phyloP scores from a whole-genome alignment of 768 basidiomycete species.

The Melanogaster broomeanus region DNA sequence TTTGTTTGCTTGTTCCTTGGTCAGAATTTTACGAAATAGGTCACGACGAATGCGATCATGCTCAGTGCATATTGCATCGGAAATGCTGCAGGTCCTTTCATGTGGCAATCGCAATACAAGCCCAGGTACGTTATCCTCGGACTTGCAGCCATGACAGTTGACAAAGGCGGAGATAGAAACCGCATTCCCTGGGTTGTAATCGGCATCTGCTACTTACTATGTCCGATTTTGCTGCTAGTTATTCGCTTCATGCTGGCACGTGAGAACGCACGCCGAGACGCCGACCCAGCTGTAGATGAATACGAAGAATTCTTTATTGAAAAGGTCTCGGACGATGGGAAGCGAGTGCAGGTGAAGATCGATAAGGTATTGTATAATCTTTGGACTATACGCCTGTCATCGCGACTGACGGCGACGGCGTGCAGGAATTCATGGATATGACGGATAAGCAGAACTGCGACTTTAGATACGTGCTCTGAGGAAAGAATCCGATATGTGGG shows the following conservation, averaged over 20 bases:
- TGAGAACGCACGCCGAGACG: slow-evolving; percentile 68
- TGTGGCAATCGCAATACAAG: slow-evolving; percentile 71
- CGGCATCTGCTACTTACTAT: slow-evolving; percentile 57
- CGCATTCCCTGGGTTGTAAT: slow-evolving; percentile 80
- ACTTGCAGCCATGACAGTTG: slow-evolving; percentile 16
- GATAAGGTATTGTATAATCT: slow-evolving; percentile 52
- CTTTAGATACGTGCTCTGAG: too few species aligned
- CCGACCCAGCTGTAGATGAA: slow-evolving; percentile 50
- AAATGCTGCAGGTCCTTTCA: slow-evolving; percentile 72
- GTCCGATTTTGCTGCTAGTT: slow-evolving; percentile 47
- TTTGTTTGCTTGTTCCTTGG: not conserved
- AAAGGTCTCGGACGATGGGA: slow-evolving; percentile 50
- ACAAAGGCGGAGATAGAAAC: slow-evolving; percentile 43
- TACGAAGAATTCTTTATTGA: slow-evolving; percentile 68
- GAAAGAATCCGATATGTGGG: too few species aligned
- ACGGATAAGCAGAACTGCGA: too few species aligned
- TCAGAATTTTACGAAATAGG: slow-evolving; percentile 8
- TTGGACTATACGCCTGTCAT: not conserved
- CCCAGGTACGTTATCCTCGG: slow-evolving; percentile 49
- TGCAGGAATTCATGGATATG: slow-evolving; percentile 69
- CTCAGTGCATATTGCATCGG: slow-evolving; percentile 68
- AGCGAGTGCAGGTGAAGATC: slow-evolving; percentile 53
- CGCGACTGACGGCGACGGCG: not conserved
- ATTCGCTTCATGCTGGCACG: slow-evolving; percentile 55
- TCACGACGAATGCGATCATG: slow-evolving; percentile 64